phyloP scores from a whole-genome alignment of 179 eudicot species.

The Sideroxylon spinosum region DNA sequence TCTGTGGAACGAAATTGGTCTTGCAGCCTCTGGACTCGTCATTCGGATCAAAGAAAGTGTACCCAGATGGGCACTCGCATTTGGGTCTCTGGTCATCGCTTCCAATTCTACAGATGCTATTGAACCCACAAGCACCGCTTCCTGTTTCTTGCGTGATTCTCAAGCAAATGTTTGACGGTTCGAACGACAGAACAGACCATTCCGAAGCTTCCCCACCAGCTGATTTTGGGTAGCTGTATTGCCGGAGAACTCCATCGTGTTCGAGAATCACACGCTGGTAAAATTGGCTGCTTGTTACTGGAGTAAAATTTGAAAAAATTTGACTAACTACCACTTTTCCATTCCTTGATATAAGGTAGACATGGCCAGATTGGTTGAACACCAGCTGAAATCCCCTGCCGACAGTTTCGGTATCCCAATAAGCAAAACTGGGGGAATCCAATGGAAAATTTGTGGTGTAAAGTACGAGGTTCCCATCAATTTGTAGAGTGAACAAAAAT shows the following conservation, averaged over 20 bases:
- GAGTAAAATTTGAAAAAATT: background rate
- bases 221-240: conserved; percentile 20
- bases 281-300: background rate
- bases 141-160: background rate
- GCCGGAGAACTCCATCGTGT: conserved; percentile 26
- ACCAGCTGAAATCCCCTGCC: conserved; percentile 19
- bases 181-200: background rate
- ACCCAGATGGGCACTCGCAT: conserved; percentile 14
- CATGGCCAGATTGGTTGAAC: conserved; percentile 16
- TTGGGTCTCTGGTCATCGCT: conserved; percentile 6
- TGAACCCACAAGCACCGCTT: conserved; percentile 22
- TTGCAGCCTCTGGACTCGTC: background rate
- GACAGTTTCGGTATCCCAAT: background rate
- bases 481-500: conserved; percentile 9
- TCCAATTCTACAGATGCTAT: conserved; percentile 10
- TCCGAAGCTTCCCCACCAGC: background rate
- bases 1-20: conserved; percentile 6
- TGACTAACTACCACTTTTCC: background rate
- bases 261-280: conserved; percentile 21
- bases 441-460: conserved; percentile 6
- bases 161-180: conserved; percentile 21
- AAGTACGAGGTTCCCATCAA: conserved; percentile 22
- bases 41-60: background rate
- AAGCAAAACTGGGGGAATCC: conserved; percentile 2
- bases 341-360: conserved; percentile 1